Evolutionary conservation across 192 early-diverging fungal genomes (phyloP), one percentile per base, ranked within the genome.

Genomic region (Dissophora globulifera): DNA sequence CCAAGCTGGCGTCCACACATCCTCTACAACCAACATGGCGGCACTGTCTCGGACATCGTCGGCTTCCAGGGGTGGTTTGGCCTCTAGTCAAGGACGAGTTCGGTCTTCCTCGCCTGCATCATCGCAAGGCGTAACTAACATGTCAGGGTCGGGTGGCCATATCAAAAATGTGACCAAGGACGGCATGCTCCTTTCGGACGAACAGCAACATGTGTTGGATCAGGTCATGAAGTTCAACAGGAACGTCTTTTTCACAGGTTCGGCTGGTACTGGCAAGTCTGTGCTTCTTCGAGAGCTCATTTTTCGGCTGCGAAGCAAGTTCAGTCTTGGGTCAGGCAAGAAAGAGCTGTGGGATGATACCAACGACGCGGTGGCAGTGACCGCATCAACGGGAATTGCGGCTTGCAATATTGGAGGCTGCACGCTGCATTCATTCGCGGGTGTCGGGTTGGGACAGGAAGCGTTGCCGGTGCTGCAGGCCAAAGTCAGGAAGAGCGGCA

Each of bases 311-410:
- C 60, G 57, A 16, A 57, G 50, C 22, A 81, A 67, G 62, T 42
- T 88, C 83, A 9, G 81, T 46, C 87, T 86, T 50, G 83, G 81
- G 38, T 0, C 70, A 80, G 32, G 56, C 85, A 19, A 41, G 80
- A 33, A 42, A 58, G 19, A 81, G 78, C 48, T 82, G 83, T 65
- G 31, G 52, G 22, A 79, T 45, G 40, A 59, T 15, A 3, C 42
- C 11, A 22, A 33, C 2, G 64, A 80, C 33, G 58, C 48, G 15
- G 74, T 92, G 0, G 85, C 85, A 3, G 83, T 90, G 4, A 90
- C 88, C 5, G 93, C 93, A 4, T 87, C 91, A 2, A 94, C 93
- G 10, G 93, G 93, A 20, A 93, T 94, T 67, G 93, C 93, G 8
- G 93, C 93, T 20, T 88, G 90, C 57, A 89, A 94, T 50, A 88